These are phyloP conservation scores for Ustilago trichophora DNA, from an alignment of 1,284 basidiomycete species.

Conservation along the genomic window DNA sequence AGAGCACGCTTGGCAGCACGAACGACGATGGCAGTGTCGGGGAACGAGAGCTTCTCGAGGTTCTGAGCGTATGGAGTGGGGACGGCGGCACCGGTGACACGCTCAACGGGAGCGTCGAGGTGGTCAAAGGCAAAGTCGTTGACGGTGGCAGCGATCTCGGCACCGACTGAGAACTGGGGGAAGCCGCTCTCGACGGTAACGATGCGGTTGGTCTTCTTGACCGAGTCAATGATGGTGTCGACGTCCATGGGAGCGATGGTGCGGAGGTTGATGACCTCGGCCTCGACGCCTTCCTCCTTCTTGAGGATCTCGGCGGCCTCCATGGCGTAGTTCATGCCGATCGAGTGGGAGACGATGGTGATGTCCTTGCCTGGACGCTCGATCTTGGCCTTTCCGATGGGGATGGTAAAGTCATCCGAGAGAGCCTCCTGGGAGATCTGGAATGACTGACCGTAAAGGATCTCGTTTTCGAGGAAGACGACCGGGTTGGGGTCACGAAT, in stretches of 20 bases:
- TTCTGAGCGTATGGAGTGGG: slow-evolving; percentile 68
- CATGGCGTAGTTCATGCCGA: slow-evolving; percentile 62
- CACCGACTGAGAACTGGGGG: slow-evolving; percentile 97
- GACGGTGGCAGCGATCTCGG: slow-evolving; percentile 85
- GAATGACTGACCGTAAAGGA: slow-evolving; percentile 97
- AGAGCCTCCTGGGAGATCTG: slow-evolving; percentile 93
- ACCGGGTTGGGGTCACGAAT: slow-evolving; percentile 98
- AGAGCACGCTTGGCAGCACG: slow-evolving; percentile 62
- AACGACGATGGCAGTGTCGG: slow-evolving; percentile 58
- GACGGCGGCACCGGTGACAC: slow-evolving; percentile 86
- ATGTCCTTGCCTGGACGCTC: slow-evolving; percentile 92
- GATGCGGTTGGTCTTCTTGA: slow-evolving; percentile 98
- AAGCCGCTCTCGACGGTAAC: slow-evolving; percentile 97
- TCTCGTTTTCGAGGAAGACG: slow-evolving; percentile 99
- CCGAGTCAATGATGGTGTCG: slow-evolving; percentile 90
- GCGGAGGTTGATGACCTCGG: slow-evolving; percentile 97
- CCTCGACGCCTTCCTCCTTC: slow-evolving; percentile 92
- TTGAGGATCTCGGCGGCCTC: slow-evolving; percentile 85
- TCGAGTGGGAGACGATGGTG: slow-evolving; percentile 87
- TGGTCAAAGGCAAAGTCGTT: slow-evolving; percentile 76
- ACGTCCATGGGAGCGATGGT: slow-evolving; percentile 95
- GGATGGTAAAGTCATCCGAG: slow-evolving; percentile 88
- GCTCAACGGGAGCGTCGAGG: slow-evolving; percentile 91
- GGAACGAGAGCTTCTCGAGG: slow-evolving; percentile 70
- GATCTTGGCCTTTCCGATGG: slow-evolving; percentile 97